phyloP scores from a whole-genome alignment of 306 rosid genomes.

The Dalbergia cultrata region DNA sequence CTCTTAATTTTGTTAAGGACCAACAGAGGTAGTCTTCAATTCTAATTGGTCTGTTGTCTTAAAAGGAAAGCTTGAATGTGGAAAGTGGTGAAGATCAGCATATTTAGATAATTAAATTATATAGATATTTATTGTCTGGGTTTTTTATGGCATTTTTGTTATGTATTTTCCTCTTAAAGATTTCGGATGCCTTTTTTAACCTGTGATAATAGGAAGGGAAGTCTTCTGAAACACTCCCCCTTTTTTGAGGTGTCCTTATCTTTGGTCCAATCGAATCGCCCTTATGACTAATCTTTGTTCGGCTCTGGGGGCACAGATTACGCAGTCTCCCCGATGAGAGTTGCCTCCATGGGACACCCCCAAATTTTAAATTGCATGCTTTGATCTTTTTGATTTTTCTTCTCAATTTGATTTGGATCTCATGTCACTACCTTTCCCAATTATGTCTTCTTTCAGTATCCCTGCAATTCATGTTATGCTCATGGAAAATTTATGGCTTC shows the following conservation, averaged over 20 bases:
- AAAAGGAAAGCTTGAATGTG: conserved; percentile 25
- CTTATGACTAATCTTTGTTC: too few species aligned
- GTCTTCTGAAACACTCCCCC: background rate
- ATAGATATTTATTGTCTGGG: background rate
- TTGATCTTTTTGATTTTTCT: background rate
- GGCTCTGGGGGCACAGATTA: too few species aligned
- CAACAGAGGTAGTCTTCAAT: conserved; percentile 74
- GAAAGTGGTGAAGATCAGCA: conserved; percentile 12
- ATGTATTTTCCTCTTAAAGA: background rate
- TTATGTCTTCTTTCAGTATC: background rate
- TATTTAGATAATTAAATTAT: background rate
- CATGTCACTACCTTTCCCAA: background rate
- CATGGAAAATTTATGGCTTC: conserved; percentile 22
- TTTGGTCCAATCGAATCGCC: too few species aligned
- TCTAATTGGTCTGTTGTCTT: conserved; percentile 14
- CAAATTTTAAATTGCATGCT: too few species aligned
- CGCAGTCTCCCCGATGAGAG: too few species aligned
- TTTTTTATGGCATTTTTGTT: conserved; percentile 24
- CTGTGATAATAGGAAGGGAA: background rate
- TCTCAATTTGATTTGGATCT: conserved; percentile 12
- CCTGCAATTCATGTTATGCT: conserved; percentile 13
- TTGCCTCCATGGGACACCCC: too few species aligned
- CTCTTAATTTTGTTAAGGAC: conserved; percentile 74
- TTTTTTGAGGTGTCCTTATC: too few species aligned
- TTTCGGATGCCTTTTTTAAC: conserved; percentile 4